Percentiles rank a stretch among this genome's conserved stretches.
Conservation (phyloP, 805 yeast genomes). For the Kluyveromyces dobzhanskii region DNA sequence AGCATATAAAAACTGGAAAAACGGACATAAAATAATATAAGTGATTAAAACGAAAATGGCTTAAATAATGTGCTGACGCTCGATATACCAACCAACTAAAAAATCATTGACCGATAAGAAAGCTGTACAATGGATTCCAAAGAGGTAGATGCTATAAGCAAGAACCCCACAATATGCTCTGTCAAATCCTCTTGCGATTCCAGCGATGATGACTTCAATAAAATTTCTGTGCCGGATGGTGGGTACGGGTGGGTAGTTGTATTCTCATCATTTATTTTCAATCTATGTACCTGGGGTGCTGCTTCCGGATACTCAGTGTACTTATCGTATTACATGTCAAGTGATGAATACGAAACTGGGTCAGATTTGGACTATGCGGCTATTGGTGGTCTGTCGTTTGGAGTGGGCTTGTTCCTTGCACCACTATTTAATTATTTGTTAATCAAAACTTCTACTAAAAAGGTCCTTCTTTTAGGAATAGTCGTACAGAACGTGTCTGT, state of each 20-base stretch:
- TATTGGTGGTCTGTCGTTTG: conserved; percentile 49
- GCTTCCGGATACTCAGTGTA: conserved; percentile 45
- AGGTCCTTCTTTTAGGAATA: conserved; percentile 35
- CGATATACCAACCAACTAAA: background rate
- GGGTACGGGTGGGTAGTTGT: conserved; percentile 46
- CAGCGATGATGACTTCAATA: background rate
- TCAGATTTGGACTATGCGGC: conserved; percentile 40
- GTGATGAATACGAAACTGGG: conserved; percentile 33
- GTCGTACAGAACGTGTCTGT: conserved; percentile 38
- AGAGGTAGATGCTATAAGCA: background rate
- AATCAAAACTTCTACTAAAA: conserved; percentile 36
- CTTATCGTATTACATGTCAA: conserved; percentile 37
- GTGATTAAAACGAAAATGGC: background rate
- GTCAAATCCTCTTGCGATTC: background rate
- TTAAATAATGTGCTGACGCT: background rate
- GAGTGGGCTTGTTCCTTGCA: conserved; percentile 37
- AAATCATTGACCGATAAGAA: background rate
- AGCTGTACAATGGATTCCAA: background rate
- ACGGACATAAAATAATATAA: no score
- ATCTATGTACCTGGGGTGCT: conserved; percentile 47
- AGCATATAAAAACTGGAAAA: background rate
- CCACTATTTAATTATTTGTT: conserved; percentile 39
- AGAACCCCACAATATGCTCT: background rate
- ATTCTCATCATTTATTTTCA: conserved; percentile 34
- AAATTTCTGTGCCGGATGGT: conserved; percentile 31